Percentiles rank a stretch among this genome's conserved stretches.
These are phyloP conservation scores for Xylaria grammica DNA, from an alignment of 495 filamentous ascomycete genomes.

Conservation along the genomic window DNA sequence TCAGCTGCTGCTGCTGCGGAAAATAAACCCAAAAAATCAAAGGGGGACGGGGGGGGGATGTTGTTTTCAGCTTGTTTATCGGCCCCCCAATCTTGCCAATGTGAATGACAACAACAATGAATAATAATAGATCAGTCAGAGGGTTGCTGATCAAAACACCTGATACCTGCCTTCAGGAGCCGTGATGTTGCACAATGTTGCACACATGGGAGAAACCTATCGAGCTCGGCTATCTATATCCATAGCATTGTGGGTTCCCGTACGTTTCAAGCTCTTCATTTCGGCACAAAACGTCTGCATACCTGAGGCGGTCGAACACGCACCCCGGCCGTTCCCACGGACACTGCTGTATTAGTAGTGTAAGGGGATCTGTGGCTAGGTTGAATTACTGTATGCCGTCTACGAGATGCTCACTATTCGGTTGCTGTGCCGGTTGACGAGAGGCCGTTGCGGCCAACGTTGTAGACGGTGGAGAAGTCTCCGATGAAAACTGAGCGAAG, in stretches of 20 bases:
- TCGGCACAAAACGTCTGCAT: constrained; percentile 14
- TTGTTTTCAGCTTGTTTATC: constrained; percentile 10
- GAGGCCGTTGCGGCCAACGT: constrained; percentile 8
- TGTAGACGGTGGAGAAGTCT: constrained; percentile 11
- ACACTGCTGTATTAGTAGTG: background rate
- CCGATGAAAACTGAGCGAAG: constrained; percentile 1
- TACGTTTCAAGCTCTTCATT: constrained; percentile 20
- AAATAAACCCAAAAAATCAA: background rate
- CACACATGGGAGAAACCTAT: background rate
- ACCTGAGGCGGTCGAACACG: constrained; percentile 14
- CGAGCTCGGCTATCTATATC: constrained; percentile 16
- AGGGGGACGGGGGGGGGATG: background rate
- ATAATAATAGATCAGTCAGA: constrained; percentile 16
- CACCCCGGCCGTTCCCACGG: constrained; percentile 13
- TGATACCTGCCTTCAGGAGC: constrained; percentile 16
- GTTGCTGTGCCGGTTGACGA: constrained; percentile 5
- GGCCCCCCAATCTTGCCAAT: no score
- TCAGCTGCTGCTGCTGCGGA: constrained; percentile 16
- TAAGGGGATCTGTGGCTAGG: background rate
- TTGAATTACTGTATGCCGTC: background rate
- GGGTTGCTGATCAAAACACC: constrained; percentile 16
- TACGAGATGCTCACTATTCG: constrained; percentile 1
- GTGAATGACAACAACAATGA: no score
- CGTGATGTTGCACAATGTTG: constrained; percentile 18
- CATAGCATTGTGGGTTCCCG: constrained; percentile 19